These are phyloP conservation scores for Myxozyma udenii DNA, from an alignment of 805 yeast species.

Conservation along the genomic window DNA sequence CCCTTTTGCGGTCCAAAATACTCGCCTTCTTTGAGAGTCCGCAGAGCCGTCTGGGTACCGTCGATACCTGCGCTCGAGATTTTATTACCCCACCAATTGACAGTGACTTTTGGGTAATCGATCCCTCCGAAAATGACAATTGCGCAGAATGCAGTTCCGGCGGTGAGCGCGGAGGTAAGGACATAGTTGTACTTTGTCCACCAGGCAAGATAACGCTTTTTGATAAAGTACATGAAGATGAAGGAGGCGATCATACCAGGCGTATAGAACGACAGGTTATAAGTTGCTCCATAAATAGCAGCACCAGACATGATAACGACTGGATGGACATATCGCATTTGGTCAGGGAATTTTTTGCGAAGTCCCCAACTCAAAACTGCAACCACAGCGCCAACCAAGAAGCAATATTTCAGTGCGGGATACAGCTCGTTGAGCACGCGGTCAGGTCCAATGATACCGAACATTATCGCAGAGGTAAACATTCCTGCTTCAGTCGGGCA, in stretches of 20 bases:
- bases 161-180: conserved; percentile 61
- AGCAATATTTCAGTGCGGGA: conserved; percentile 62
- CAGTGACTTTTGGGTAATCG: conserved; percentile 42
- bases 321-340: conserved; percentile 12
- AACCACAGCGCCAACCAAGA: conserved; percentile 50
- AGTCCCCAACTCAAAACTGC: conserved; percentile 30
- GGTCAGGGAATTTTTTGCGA: conserved; percentile 7
- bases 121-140: conserved; percentile 54
- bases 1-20: conserved; percentile 12
- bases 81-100: conserved; percentile 65
- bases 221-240: conserved; percentile 55
- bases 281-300: conserved; percentile 14
- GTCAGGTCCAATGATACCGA: conserved; percentile 32
- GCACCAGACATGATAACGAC: conserved; percentile 28
- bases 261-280: conserved; percentile 22
- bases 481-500: conserved; percentile 30
- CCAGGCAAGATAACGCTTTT: conserved; percentile 58
- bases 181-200: conserved; percentile 74
- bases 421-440: conserved; percentile 42
- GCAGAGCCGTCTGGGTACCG: conserved; percentile 9
- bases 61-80: conserved; percentile 23
- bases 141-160: conserved; percentile 64
- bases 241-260: conserved; percentile 42
- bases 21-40: conserved; percentile 1
- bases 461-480: conserved; percentile 28